Base-by-base conservation (phyloP, 495 filamentous ascomycete species). In the Penicillium arizonense region DNA sequence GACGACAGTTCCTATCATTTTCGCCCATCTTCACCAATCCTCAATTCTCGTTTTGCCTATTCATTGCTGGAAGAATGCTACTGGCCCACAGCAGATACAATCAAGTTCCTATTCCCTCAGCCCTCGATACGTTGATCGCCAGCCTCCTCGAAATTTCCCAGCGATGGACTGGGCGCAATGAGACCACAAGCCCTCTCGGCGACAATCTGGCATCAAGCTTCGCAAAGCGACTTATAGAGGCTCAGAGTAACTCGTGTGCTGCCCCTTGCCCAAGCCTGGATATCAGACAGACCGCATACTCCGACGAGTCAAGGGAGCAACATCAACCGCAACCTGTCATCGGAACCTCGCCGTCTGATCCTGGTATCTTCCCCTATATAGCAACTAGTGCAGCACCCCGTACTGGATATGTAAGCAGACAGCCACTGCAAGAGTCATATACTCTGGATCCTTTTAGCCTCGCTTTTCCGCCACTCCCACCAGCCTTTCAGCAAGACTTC, bases 251-350 rank as follows among this genome's bases (percentile, higher is more conserved):
- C 44, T 54, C 57, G 3, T 32, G 59, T 1, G 47, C 54, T 8
- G 35, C 52, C 0, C 24, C 53, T 21, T 11, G 48, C 1, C 44
- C 52, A 7, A 62, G 56, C 32, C 34, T 73, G 23, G 70, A 71
- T 49, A 70, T 73, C 39, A 50, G 68, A 34, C 66, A 73, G 40
- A 46, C 70, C 2, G 70, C 61, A 1, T 73, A 70, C 52, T 73
- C 68, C 2, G 68, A 70, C 32, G 55, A 64, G 9, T 57, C 36
- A 0, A 53, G 56, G 16, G 53, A 50, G 33, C 50, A 53, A 41
- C 46, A 28, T 24, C 30, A 14, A 23, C 32, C 24, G 4, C 24
- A 7, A 16, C 40, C 34, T 33, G 8, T 7, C 38, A 37, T 30
- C 24, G 12, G 34, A 24, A 40, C 14, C 1, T 48, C 44, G 11